Evolutionary conservation across 306 rosid genomes (phyloP).

Genomic region (Corylus avellana): DNA sequence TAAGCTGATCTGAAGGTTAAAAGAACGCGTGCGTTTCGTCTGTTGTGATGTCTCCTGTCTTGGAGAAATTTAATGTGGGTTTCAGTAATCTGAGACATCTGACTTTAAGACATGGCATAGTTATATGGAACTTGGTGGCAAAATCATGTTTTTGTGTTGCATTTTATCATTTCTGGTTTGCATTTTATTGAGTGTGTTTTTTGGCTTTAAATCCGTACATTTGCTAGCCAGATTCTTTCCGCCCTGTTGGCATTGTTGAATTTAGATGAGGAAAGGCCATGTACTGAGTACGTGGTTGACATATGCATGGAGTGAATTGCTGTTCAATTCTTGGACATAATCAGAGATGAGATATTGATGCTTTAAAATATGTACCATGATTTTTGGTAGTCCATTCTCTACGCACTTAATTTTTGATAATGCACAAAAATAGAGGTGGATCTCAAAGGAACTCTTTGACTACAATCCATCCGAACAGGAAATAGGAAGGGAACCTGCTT

Average conservation of each 20-base stretch:
- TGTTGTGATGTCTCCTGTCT: neutral
- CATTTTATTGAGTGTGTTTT: neutral
- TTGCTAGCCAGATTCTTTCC: neutral
- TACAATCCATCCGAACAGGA: no score
- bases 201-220: neutral
- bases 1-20: constrained; percentile 15
- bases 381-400: no score
- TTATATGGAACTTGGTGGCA: neutral
- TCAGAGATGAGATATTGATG: no score
- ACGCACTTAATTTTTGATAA: no score
- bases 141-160: neutral
- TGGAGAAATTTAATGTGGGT: neutral
- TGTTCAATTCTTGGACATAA: no score
- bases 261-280: neutral
- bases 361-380: no score
- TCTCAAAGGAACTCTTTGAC: no score
- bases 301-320: no score
- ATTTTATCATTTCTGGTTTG: neutral
- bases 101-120: neutral
- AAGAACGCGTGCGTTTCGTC: constrained; percentile 18
- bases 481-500: no score
- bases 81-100: neutral
- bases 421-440: no score
- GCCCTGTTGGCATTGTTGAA: neutral
- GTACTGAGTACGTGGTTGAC: neutral